These are phyloP conservation scores for Camelina laxa DNA, from an alignment of 345 rosid genomes.

Conservation along the genomic window DNA sequence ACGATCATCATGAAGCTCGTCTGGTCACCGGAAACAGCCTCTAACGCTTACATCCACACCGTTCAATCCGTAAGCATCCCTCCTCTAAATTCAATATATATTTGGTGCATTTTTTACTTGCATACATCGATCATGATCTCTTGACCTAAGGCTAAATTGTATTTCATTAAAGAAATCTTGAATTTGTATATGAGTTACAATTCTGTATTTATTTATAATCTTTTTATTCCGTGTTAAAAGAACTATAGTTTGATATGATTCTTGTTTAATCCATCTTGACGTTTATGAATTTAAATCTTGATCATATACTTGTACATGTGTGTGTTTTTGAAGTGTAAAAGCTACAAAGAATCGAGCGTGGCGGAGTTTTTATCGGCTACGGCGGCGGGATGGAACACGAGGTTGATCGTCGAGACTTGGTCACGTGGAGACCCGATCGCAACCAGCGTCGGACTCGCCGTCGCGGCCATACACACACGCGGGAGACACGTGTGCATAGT, in stretches of 20 bases:
- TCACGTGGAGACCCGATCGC: slow-evolving; percentile 62
- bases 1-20: slow-evolving; percentile 70
- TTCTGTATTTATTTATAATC: background rate
- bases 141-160: too few relatives aligned
- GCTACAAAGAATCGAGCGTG: slow-evolving; percentile 60
- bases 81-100: background rate
- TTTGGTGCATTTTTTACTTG: background rate
- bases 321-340: too few relatives aligned
- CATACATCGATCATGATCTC: too few relatives aligned
- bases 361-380: slow-evolving; percentile 81
- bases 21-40: slow-evolving; percentile 86
- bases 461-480: slow-evolving; percentile 73
- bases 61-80: slow-evolving; percentile 62
- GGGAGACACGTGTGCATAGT: slow-evolving; percentile 86
- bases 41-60: slow-evolving; percentile 71
- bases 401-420: slow-evolving; percentile 84
- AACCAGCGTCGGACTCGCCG: slow-evolving; percentile 75
- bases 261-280: slow-evolving; percentile 7
- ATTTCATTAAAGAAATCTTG: background rate
- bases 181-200: background rate
- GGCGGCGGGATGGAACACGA: slow-evolving; percentile 93
- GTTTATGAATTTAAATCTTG: background rate
- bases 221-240: background rate
- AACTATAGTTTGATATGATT: too few relatives aligned
- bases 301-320: background rate